These are phyloP conservation scores for Friedmanniomyces simplex DNA, from an alignment of 495 filamentous ascomycete species.

Conservation along the genomic window DNA sequence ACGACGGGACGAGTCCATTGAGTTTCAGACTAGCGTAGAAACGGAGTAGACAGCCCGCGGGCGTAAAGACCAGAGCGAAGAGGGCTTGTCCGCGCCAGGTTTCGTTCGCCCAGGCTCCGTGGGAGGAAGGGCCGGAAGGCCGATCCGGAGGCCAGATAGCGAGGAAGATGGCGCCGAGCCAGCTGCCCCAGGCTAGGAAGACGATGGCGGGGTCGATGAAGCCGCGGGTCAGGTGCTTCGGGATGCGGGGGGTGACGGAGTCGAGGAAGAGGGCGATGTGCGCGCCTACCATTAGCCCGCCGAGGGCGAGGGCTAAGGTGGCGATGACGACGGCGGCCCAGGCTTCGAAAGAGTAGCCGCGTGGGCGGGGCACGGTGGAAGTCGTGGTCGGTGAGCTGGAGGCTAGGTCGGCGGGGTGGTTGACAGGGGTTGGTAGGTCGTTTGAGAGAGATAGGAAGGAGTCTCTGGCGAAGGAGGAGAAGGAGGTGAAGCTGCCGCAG, in stretches of 20 bases:
- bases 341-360: conserved; percentile 75
- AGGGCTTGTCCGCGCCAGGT: conserved; percentile 65
- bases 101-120: conserved; percentile 32
- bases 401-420: conserved; percentile 28
- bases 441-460: conserved; percentile 77
- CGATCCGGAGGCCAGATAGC: conserved; percentile 64
- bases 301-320: conserved; percentile 58
- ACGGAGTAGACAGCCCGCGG: conserved; percentile 63
- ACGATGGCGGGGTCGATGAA: conserved; percentile 54
- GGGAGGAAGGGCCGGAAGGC: conserved; percentile 24
- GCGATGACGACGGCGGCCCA: conserved; percentile 57
- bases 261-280: conserved; percentile 63
- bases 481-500: conserved; percentile 86
- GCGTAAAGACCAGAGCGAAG: conserved; percentile 78
- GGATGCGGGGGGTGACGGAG: conserved; percentile 45
- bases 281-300: conserved; percentile 59
- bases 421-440: conserved; percentile 44
- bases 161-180: conserved; percentile 71
- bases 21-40: conserved; percentile 60
- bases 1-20: conserved; percentile 55
- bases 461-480: conserved; percentile 83
- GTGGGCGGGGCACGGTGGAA: conserved; percentile 43
- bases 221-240: conserved; percentile 44
- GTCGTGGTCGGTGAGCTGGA: conserved; percentile 2
- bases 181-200: conserved; percentile 56